phyloP scores from a whole-genome alignment of 2,329 filamentous ascomycete species.

The Parafenestella ontariensis region DNA sequence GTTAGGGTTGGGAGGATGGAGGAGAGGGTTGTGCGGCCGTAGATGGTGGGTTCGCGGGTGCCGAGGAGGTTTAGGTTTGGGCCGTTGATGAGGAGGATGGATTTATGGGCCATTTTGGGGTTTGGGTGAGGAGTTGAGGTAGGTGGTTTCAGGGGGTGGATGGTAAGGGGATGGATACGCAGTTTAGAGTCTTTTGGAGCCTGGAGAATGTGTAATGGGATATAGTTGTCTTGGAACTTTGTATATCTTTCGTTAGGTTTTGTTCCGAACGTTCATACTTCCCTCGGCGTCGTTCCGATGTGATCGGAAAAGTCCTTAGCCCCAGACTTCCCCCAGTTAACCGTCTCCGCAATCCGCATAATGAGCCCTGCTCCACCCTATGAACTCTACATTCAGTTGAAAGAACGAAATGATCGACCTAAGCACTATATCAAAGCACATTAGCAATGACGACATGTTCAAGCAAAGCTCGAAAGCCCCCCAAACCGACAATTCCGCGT shows the following conservation, averaged over 20 bases:
- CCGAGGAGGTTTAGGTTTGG: slow-evolving; percentile 83
- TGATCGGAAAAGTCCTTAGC: slow-evolving; percentile 9
- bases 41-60: slow-evolving; percentile 74
- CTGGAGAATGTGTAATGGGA: too few species aligned
- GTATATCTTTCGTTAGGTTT: too few species aligned
- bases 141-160: too few species aligned
- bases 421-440: not conserved
- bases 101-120: slow-evolving; percentile 45
- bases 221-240: too few species aligned
- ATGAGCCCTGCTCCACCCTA: not conserved
- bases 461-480: too few species aligned
- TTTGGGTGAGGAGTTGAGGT: not conserved
- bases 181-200: too few species aligned
- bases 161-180: too few species aligned
- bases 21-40: slow-evolving; percentile 72
- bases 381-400: not conserved
- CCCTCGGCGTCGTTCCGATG: not conserved
- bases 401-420: not conserved
- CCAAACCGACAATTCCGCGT: too few species aligned
- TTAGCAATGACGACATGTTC: too few species aligned
- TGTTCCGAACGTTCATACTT: not conserved
- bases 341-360: not conserved
- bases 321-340: not conserved
- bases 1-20: slow-evolving; percentile 63
- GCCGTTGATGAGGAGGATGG: slow-evolving; percentile 78